Evolutionary conservation across 306 rosid genomes (phyloP), one percentile per base, ranked within the genome.

Genomic region (Vicia sativa): DNA sequence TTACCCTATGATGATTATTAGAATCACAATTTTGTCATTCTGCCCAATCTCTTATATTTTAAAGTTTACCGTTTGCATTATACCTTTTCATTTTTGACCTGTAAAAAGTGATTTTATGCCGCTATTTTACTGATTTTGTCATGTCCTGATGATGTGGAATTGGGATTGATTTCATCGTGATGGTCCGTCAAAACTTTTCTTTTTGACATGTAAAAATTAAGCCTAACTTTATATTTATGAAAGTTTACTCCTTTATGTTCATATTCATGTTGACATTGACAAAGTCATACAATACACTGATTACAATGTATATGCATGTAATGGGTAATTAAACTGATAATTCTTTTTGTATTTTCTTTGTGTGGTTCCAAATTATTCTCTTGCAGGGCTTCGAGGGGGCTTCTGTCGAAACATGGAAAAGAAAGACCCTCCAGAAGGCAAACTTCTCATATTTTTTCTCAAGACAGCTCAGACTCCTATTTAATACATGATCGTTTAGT

Each of bases 321-420:
- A 50, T 13, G 64, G 35, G 18, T 73, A 13, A 62, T 54, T 26
- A 62, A 62, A 67, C 46, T 29, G 49, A 25, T 11, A n/a, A 3
- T 44, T 8, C 28, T 42, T 53, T 29, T 59, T 38, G 35, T 34
- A 3, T 73, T 45, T 37, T 12, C 21, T 38, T 62, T 38, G 3
- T 62, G 15, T 67, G 74, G 29, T 72, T 54, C 38, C 45, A 52
- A 28, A 59, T 80, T 74, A 38, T 42, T 52, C 57, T 52, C 42
- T 58, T 56, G 65, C 54, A 67, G 72, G 74, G 67, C 71, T 67
- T 54, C 53, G 16, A 53, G 67, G 23, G 45, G 67, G 68, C 45
- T 54, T 73, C 37, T 46, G 54, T 68, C 77, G 53, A 71, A 80
- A 59, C 75, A 4, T 71, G 59, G 80, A 80, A 59, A 71, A 59